phyloP scores from a whole-genome alignment of 1,139 yeast species.

The Wickerhamiella infanticola region DNA sequence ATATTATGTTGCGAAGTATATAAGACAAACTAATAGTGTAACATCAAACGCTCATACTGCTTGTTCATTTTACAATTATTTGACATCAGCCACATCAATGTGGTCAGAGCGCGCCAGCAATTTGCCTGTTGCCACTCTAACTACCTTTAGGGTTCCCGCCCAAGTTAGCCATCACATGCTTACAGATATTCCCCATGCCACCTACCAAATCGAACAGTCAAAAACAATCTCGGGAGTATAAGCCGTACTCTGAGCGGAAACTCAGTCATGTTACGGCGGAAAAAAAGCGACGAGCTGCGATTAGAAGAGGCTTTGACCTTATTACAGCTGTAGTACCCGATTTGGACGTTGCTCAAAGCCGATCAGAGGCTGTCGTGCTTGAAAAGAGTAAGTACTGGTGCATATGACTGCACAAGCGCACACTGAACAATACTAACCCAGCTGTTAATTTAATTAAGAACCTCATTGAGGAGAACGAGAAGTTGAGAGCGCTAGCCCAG shows the following conservation, averaged over 20 bases:
- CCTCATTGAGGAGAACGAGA: conserved; percentile 20
- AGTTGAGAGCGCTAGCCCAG: conserved; percentile 19
- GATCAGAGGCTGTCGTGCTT: conserved; percentile 29
- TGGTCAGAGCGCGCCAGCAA: too few species aligned
- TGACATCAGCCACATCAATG: too few species aligned
- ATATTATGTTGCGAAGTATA: too few species aligned
- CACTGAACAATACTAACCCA: conserved; percentile 1
- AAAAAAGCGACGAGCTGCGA: conserved; percentile 34
- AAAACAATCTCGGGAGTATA: neutral
- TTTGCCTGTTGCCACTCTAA: too few species aligned
- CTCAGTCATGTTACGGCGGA: conserved; percentile 36
- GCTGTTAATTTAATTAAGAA: conserved; percentile 22
- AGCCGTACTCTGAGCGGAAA: conserved; percentile 12
- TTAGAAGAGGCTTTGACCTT: conserved; percentile 30
- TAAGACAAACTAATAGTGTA: too few species aligned
- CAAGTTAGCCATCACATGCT: neutral
- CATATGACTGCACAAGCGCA: neutral
- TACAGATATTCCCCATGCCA: neutral
- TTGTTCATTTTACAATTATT: too few species aligned
- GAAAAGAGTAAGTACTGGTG: conserved; percentile 19
- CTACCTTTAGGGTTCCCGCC: neutral
- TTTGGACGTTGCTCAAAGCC: conserved; percentile 24
- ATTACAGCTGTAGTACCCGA: conserved; percentile 31
- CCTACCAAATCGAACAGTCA: neutral
- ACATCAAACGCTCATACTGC: too few species aligned